These are phyloP conservation scores for Suillus alpinus DNA, from an alignment of 768 basidiomycete species.

Conservation along the genomic window DNA sequence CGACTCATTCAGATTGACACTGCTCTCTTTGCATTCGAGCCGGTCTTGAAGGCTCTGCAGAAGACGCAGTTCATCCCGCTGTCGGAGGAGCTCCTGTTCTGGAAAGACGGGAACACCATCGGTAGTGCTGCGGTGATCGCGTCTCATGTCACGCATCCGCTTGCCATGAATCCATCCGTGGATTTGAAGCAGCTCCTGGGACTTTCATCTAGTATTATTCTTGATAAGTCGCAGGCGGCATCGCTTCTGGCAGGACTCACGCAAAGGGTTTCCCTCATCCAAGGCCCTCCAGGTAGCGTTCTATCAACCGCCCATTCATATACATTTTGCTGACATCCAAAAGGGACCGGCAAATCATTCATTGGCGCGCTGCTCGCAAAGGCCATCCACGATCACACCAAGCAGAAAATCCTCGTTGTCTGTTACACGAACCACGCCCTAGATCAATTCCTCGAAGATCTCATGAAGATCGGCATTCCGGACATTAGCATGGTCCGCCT, in stretches of 20 bases:
- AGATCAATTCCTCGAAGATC: slow-evolving; percentile 64
- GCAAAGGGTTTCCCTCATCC: slow-evolving; percentile 58
- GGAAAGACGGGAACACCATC: slow-evolving; percentile 35
- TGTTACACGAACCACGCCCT: slow-evolving; percentile 77
- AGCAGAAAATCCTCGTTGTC: slow-evolving; percentile 57
- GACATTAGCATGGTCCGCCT: slow-evolving; percentile 49
- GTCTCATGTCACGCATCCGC: slow-evolving; percentile 23
- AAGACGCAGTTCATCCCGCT: slow-evolving; percentile 44
- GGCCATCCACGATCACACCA: slow-evolving; percentile 46
- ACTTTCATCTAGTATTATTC: slow-evolving; percentile 37
- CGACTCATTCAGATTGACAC: slow-evolving; percentile 58
- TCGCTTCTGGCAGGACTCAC: slow-evolving; percentile 52
- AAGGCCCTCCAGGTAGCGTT: slow-evolving; percentile 65
- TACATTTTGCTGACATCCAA: neutral
- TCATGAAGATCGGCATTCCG: slow-evolving; percentile 60
- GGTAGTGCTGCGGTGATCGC: slow-evolving; percentile 8
- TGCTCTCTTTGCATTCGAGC: slow-evolving; percentile 61
- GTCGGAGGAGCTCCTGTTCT: slow-evolving; percentile 49
- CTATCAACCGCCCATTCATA: neutral
- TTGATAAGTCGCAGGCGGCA: slow-evolving; percentile 49
- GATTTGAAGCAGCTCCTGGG: slow-evolving; percentile 42
- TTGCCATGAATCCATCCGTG: slow-evolving; percentile 30
- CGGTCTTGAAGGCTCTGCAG: slow-evolving; percentile 58
- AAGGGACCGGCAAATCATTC: slow-evolving; percentile 75
- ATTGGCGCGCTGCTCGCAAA: slow-evolving; percentile 69